phyloP scores from a whole-genome alignment of 495 filamentous ascomycete species.

The Penicillium coprophilum region DNA sequence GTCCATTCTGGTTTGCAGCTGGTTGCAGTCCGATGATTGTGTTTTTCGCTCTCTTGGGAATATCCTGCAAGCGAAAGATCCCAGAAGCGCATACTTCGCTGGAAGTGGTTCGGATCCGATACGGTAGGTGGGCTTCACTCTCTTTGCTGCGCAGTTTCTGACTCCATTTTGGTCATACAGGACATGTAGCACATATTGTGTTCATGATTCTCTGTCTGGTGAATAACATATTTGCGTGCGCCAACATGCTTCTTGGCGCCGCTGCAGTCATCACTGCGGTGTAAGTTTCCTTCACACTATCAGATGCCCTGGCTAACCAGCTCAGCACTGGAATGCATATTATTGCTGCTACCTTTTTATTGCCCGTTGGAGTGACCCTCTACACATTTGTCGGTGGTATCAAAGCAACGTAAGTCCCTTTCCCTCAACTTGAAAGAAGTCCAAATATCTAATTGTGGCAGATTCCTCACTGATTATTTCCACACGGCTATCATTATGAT shows the following conservation, averaged over 20 bases:
- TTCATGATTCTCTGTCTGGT: conserved; percentile 44
- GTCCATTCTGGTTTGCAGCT: conserved; percentile 47
- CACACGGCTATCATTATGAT: conserved; percentile 48
- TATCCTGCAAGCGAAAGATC: conserved; percentile 48
- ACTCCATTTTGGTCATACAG: conserved; percentile 6
- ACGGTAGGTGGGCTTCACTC: conserved; percentile 15
- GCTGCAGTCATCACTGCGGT: conserved; percentile 38
- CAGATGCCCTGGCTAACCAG: background rate
- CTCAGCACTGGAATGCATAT: conserved; percentile 45
- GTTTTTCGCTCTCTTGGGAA: conserved; percentile 47
- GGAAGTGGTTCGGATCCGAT: conserved; percentile 39
- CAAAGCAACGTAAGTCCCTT: conserved; percentile 42
- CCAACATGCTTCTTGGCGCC: conserved; percentile 47
- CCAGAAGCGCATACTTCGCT: conserved; percentile 48
- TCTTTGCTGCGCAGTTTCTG: background rate
- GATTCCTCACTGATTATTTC: conserved; percentile 49
- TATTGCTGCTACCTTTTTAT: conserved; percentile 43
- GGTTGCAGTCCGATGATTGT: conserved; percentile 48
- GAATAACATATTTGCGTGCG: conserved; percentile 46
- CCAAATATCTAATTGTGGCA: conserved; percentile 7
- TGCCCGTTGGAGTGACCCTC: conserved; percentile 44
- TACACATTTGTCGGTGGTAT: conserved; percentile 50
- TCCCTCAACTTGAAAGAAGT: background rate
- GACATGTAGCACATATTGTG: conserved; percentile 38
- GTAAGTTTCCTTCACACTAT: conserved; percentile 15